These are phyloP conservation scores for Cymbopogon flexuosus DNA, from an alignment of 202 grass and related monocot species.

Conservation along the genomic window DNA sequence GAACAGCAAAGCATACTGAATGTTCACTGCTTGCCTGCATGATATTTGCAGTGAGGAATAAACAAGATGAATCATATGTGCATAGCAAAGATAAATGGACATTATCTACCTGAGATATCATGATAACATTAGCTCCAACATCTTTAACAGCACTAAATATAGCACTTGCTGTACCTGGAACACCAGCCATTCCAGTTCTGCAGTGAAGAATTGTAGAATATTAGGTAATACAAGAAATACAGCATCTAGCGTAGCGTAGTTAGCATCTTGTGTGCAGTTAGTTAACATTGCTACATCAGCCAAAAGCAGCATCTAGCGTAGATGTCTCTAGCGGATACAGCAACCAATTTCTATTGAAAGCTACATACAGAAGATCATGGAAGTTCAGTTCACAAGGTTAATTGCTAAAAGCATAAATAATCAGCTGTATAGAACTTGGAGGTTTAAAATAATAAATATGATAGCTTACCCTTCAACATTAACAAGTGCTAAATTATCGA, in stretches of 20 bases:
- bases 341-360: not conserved
- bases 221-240: slow-evolving; percentile 20
- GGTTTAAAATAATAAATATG: slow-evolving; percentile 14
- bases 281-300: slow-evolving; percentile 2
- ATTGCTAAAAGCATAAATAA: not conserved
- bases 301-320: slow-evolving; percentile 4
- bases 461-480: slow-evolving; percentile 91
- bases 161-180: slow-evolving; percentile 88
- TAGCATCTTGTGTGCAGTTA: not conserved
- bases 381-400: not conserved
- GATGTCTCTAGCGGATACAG: not conserved
- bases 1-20: slow-evolving; percentile 97
- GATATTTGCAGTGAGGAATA: slow-evolving; percentile 37
- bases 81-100: slow-evolving; percentile 9
- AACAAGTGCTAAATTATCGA: slow-evolving; percentile 92
- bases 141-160: slow-evolving; percentile 92
- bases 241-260: too few relatives aligned
- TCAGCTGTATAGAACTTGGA: not conserved
- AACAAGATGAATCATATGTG: slow-evolving; percentile 24
- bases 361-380: not conserved
- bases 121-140: slow-evolving; percentile 98
- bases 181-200: slow-evolving; percentile 99
- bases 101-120: slow-evolving; percentile 87
- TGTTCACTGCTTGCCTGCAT: slow-evolving; percentile 97
- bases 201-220: slow-evolving; percentile 29